phyloP scores from a whole-genome alignment of 768 basidiomycete genomes.

The Lactarius sanguifluus region DNA sequence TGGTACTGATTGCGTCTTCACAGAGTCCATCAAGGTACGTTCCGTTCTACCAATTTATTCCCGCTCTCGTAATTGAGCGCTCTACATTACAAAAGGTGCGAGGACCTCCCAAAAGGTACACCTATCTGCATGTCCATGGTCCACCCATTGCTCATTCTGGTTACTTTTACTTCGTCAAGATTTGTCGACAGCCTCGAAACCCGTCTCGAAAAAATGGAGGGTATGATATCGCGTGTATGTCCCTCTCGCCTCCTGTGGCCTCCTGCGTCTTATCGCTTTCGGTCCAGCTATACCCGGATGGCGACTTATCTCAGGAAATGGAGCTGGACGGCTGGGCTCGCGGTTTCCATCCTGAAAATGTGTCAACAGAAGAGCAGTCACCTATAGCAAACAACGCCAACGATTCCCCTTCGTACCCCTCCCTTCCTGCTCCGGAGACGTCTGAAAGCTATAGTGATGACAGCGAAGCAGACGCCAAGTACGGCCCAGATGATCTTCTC shows the following conservation, averaged over 20 bases:
- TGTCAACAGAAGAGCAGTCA: slow-evolving; percentile 2
- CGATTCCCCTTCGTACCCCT: not conserved
- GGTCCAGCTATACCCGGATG: slow-evolving; percentile 25
- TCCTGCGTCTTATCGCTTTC: not conserved
- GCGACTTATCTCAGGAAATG: slow-evolving; percentile 29
- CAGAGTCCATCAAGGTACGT: slow-evolving; percentile 26
- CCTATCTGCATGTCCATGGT: no score
- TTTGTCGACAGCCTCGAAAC: slow-evolving; percentile 30
- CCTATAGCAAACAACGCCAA: not conserved
- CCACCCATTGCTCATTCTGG: not conserved
- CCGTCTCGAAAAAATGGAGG: slow-evolving; percentile 30
- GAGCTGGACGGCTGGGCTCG: slow-evolving; percentile 27
- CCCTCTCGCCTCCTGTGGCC: not conserved
- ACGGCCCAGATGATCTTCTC: not conserved
- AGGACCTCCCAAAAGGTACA: slow-evolving; percentile 29
- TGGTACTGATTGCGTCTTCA: slow-evolving; percentile 23
- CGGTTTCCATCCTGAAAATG: slow-evolving; percentile 14
- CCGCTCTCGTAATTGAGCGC: not conserved
- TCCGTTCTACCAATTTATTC: no score
- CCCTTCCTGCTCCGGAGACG: not conserved
- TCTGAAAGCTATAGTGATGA: slow-evolving; percentile 9
- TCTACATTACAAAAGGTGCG: slow-evolving; percentile 11
- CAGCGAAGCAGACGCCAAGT: slow-evolving; percentile 10
- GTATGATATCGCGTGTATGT: slow-evolving; percentile 26
- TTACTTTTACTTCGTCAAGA: slow-evolving; percentile 2